These are phyloP conservation scores for Saksenaea oblongispora DNA, from an alignment of 371 early-diverging fungal genomes.

Conservation along the genomic window DNA sequence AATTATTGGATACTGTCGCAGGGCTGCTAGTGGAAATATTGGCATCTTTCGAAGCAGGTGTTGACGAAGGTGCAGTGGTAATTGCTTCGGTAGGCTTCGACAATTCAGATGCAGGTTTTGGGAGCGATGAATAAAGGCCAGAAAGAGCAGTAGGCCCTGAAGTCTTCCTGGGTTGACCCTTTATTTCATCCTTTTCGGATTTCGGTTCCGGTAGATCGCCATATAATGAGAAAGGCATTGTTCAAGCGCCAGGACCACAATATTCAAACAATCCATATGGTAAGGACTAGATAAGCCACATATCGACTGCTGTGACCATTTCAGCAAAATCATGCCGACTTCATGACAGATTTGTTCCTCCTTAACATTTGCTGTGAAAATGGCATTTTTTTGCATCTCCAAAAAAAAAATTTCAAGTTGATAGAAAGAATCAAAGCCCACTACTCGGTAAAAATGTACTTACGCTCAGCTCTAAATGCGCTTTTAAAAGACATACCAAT, in stretches of 20 bases:
- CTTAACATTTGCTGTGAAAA: too few species aligned
- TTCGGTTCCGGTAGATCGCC: constrained; percentile 31
- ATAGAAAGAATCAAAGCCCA: too few species aligned
- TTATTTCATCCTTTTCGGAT: constrained; percentile 13
- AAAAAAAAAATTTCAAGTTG: too few species aligned
- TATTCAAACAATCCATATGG: too few species aligned
- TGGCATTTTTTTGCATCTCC: too few species aligned
- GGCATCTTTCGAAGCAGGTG: not conserved
- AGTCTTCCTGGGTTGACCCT: not conserved
- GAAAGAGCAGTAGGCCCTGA: constrained; percentile 7
- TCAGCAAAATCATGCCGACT: too few species aligned
- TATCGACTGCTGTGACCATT: too few species aligned
- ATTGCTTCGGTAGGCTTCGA: not conserved
- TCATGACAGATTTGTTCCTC: too few species aligned
- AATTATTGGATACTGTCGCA: constrained; percentile 2
- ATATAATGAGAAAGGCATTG: constrained; percentile 20
- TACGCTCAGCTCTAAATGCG: too few species aligned
- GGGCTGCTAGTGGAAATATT: not conserved
- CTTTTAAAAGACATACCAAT: too few species aligned
- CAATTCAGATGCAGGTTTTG: constrained; percentile 12
- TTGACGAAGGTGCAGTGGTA: constrained; percentile 6
- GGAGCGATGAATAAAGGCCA: constrained; percentile 20
- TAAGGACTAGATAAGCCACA: too few species aligned
- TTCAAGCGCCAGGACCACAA: not conserved
- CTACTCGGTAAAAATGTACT: too few species aligned